Evolutionary conservation across 257 asterid species (phyloP).

Genomic region (Solanum commersonii): DNA sequence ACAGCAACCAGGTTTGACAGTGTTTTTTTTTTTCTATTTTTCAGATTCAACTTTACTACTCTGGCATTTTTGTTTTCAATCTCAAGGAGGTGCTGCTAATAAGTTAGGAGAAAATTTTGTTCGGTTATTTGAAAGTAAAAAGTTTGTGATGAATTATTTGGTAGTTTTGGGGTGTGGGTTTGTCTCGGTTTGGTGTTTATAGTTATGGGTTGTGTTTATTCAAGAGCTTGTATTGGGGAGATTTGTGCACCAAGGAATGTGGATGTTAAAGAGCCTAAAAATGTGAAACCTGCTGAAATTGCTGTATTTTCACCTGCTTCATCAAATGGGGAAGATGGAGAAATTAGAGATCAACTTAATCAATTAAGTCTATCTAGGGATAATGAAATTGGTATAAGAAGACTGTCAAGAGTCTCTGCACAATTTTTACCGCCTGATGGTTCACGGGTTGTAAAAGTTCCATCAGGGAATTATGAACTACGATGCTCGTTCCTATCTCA

Average conservation of each 20-base stretch:
- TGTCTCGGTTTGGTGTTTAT: slow-evolving; percentile 21
- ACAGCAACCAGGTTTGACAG: background rate
- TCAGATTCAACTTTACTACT: background rate
- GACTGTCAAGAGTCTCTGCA: slow-evolving; percentile 70
- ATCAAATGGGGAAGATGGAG: slow-evolving; percentile 45
- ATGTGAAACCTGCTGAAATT: slow-evolving; percentile 41
- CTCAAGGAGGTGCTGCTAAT: background rate
- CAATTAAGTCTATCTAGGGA: slow-evolving; percentile 46
- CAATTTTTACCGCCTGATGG: slow-evolving; percentile 88
- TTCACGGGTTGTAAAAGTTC: slow-evolving; percentile 61
- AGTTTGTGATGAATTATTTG: slow-evolving; percentile 27
- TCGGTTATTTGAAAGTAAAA: background rate
- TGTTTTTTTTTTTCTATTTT: background rate
- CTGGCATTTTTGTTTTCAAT: background rate
- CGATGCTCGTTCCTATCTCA: slow-evolving; percentile 79
- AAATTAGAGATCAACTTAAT: slow-evolving; percentile 40
- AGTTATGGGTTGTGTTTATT: slow-evolving; percentile 90
- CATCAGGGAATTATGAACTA: slow-evolving; percentile 61
- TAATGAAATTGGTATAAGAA: slow-evolving; percentile 62
- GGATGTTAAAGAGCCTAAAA: slow-evolving; percentile 36
- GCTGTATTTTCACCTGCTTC: slow-evolving; percentile 49
- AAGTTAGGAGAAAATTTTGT: background rate
- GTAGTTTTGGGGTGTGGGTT: slow-evolving; percentile 20
- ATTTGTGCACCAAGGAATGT: slow-evolving; percentile 64
- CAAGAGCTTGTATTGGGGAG: slow-evolving; percentile 79